Conservation (phyloP, 768 basidiomycete species). For the Tricholoma furcatifolium region DNA sequence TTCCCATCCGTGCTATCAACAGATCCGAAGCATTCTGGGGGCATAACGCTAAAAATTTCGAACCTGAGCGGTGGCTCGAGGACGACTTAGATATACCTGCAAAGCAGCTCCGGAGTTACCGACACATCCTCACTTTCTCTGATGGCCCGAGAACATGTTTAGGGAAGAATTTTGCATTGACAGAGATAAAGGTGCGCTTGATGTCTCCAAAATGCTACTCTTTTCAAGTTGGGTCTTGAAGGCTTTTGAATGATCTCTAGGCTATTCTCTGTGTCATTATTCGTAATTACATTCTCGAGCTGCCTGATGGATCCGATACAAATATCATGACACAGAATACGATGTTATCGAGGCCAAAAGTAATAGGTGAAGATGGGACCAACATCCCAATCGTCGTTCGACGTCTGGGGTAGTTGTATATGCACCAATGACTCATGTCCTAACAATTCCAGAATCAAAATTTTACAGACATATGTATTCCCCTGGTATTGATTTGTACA, state of each 20-base stretch:
- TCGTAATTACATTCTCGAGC: slow-evolving; percentile 38
- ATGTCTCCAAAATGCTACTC: not conserved
- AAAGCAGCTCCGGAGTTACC: slow-evolving; percentile 45
- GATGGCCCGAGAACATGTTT: slow-evolving; percentile 53
- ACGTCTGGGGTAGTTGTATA: no score
- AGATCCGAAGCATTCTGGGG: slow-evolving; percentile 59
- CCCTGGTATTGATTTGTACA: no score
- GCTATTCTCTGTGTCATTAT: slow-evolving; percentile 44
- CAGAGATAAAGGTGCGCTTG: slow-evolving; percentile 37
- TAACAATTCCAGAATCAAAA: no score
- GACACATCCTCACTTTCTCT: slow-evolving; percentile 49
- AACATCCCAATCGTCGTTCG: slow-evolving; percentile 34
- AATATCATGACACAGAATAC: slow-evolving; percentile 33
- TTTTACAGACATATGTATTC: no score
- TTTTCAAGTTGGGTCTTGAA: not conserved
- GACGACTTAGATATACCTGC: slow-evolving; percentile 28
- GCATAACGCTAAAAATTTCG: slow-evolving; percentile 52
- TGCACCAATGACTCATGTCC: no score
- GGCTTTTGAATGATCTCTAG: slow-evolving; percentile 20
- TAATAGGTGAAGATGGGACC: slow-evolving; percentile 29
- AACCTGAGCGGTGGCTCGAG: slow-evolving; percentile 63
- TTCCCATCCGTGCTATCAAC: slow-evolving; percentile 50
- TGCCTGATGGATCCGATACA: slow-evolving; percentile 38
- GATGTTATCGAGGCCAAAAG: slow-evolving; percentile 37
- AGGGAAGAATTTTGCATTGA: slow-evolving; percentile 46